Percentiles rank a stretch among this genome's conserved stretches.
phyloP scores from a whole-genome alignment of 495 filamentous ascomycete species.

The Penicillium canescens region DNA sequence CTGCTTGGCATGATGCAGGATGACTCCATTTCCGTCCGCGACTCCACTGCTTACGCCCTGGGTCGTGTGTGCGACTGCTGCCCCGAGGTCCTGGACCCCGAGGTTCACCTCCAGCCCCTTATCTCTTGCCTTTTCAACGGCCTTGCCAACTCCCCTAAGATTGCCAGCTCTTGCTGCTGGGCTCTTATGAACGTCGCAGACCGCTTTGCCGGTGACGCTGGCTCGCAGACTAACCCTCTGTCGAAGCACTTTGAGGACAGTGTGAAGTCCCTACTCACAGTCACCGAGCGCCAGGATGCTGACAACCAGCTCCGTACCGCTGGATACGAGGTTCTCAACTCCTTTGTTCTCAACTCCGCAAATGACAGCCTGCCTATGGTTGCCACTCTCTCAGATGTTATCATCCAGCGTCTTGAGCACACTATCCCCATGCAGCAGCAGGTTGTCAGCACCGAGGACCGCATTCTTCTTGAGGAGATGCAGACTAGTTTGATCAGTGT shows the following conservation, averaged over 20 bases:
- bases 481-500: slow-evolving; percentile 93
- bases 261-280: slow-evolving; percentile 76
- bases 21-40: slow-evolving; percentile 80
- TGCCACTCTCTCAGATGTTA: slow-evolving; percentile 76
- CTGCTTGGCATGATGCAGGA: slow-evolving; percentile 97
- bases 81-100: slow-evolving; percentile 82
- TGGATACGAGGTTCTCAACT: slow-evolving; percentile 96
- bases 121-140: slow-evolving; percentile 89
- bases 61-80: slow-evolving; percentile 93
- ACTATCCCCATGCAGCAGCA: slow-evolving; percentile 90
- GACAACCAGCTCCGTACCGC: slow-evolving; percentile 95
- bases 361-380: slow-evolving; percentile 80
- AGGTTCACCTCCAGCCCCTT: slow-evolving; percentile 75
- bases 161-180: slow-evolving; percentile 98
- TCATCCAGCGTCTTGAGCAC: slow-evolving; percentile 85
- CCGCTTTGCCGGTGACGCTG: slow-evolving; percentile 81
- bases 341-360: slow-evolving; percentile 87
- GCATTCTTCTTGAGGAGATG: slow-evolving; percentile 92
- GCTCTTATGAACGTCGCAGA: slow-evolving; percentile 98
- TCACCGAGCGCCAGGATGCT: slow-evolving; percentile 80
- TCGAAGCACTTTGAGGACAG: slow-evolving; percentile 93
- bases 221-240: slow-evolving; percentile 76
- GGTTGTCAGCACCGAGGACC: slow-evolving; percentile 95
- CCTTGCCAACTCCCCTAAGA: slow-evolving; percentile 88
- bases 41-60: slow-evolving; percentile 95